Percentiles rank a stretch among this genome's conserved stretches.
Evolutionary conservation across 108 stramenopile species (phyloP).

Genomic region (Cyclotella distinguenda): DNA sequence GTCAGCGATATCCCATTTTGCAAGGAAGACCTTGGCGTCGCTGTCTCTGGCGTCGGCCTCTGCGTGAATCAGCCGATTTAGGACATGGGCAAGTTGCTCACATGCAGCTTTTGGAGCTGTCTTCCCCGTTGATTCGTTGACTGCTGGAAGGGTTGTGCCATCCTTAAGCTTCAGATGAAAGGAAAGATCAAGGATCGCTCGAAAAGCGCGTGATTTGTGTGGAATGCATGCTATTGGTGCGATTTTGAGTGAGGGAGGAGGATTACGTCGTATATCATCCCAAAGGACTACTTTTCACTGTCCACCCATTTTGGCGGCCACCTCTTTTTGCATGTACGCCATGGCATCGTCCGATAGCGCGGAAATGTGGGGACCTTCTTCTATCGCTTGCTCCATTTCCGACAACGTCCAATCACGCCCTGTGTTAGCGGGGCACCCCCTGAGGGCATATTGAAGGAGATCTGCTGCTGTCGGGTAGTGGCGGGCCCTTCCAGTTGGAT

Average conservation of each 20-base stretch:
- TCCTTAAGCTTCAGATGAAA: background rate
- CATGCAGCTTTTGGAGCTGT: slow-evolving; percentile 4
- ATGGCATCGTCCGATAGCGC: slow-evolving; percentile 7
- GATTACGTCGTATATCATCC: slow-evolving; percentile 9
- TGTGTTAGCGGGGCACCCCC: slow-evolving; percentile 1
- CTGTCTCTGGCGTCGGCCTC: background rate
- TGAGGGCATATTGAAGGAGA: slow-evolving; percentile 5
- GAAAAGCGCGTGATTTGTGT: too few relatives aligned
- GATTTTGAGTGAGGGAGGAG: slow-evolving; percentile 6
- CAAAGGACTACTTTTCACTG: slow-evolving; percentile 6
- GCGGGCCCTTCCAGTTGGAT: too few relatives aligned
- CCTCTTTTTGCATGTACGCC: background rate
- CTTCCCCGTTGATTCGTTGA: slow-evolving; percentile 13
- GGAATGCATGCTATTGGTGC: background rate
- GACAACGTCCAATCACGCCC: slow-evolving; percentile 7
- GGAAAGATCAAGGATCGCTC: background rate
- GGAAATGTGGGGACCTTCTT: slow-evolving; percentile 11
- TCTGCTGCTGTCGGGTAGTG: background rate
- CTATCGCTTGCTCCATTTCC: slow-evolving; percentile 12
- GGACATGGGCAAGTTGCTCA: slow-evolving; percentile 12
- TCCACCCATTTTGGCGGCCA: background rate
- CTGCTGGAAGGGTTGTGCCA: background rate
- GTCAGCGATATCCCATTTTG: slow-evolving; percentile 6
- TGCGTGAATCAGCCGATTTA: slow-evolving; percentile 8
- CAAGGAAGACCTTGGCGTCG: background rate